Evolutionary conservation across 768 basidiomycete species (phyloP).

Genomic region (Pulveroboletus sp.): DNA sequence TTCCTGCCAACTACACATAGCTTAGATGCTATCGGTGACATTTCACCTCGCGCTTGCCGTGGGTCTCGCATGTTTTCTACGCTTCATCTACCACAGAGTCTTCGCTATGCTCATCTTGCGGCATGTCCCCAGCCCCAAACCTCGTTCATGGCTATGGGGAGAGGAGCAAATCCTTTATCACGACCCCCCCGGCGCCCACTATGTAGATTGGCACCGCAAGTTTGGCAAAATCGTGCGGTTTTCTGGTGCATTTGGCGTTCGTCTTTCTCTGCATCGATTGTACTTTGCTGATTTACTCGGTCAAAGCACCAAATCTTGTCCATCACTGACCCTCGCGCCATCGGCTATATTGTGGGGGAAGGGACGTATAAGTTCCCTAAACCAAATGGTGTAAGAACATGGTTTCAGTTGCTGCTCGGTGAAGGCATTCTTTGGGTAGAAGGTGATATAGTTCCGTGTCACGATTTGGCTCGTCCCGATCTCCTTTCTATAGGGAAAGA

Average conservation of each 20-base stretch:
- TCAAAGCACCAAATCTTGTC: slow-evolving; percentile 54
- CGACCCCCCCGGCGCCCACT: slow-evolving; percentile 46
- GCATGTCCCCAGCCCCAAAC: slow-evolving; percentile 49
- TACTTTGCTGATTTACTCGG: slow-evolving; percentile 9
- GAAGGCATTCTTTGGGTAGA: slow-evolving; percentile 66
- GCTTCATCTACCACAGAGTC: slow-evolving; percentile 34
- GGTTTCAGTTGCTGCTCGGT: slow-evolving; percentile 59
- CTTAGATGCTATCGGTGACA: slow-evolving; percentile 9
- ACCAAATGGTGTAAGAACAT: slow-evolving; percentile 56
- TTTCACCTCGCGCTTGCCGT: slow-evolving; percentile 14
- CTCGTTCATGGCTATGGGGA: slow-evolving; percentile 54
- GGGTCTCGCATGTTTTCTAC: slow-evolving; percentile 30
- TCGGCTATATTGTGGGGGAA: slow-evolving; percentile 52
- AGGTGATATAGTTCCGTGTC: slow-evolving; percentile 35
- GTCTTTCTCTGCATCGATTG: slow-evolving; percentile 1
- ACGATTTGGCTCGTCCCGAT: slow-evolving; percentile 2
- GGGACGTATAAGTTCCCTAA: slow-evolving; percentile 58
- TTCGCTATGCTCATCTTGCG: slow-evolving; percentile 33
- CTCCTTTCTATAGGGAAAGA: slow-evolving; percentile 40
- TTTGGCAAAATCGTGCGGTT: slow-evolving; percentile 56
- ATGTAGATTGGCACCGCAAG: slow-evolving; percentile 47
- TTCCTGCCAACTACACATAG: no score
- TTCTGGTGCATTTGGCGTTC: slow-evolving; percentile 54
- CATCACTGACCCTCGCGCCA: slow-evolving; percentile 50
- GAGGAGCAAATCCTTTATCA: slow-evolving; percentile 57